Conservation (phyloP, 352 stramenopile genomes). For the Globisporangium camurandrum region DNA sequence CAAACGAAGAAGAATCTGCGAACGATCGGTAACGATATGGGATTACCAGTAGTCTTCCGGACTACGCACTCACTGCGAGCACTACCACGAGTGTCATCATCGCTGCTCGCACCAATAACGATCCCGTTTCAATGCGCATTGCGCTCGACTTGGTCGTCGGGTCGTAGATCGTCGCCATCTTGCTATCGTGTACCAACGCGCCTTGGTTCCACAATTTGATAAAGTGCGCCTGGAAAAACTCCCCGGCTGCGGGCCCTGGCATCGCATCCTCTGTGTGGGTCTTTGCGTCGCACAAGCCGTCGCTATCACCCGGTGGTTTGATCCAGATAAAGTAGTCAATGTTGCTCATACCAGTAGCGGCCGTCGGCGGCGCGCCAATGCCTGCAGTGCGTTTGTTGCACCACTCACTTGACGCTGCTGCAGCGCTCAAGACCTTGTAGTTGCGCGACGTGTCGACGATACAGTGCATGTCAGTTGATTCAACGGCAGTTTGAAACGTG, state of each 20-base stretch:
- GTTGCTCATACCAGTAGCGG: constrained; percentile 31
- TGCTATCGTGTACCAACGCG: constrained; percentile 23
- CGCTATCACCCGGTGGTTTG: constrained; percentile 58
- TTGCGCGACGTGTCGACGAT: constrained; percentile 63
- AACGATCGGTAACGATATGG: no score
- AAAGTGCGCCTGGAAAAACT: constrained; percentile 53
- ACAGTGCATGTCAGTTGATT: constrained; percentile 31
- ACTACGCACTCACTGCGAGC: no score
- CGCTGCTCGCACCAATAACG: background rate
- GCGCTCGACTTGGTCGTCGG: background rate
- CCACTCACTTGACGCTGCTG: constrained; percentile 27
- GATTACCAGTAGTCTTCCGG: no score
- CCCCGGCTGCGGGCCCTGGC: constrained; percentile 36
- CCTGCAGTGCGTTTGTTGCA: constrained; percentile 40
- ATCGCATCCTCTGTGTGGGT: constrained; percentile 33
- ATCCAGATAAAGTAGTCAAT: constrained; percentile 74
- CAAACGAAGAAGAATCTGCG: no score
- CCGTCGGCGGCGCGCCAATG: constrained; percentile 43
- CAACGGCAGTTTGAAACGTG: constrained; percentile 45
- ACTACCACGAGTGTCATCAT: no score
- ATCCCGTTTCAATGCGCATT: background rate
- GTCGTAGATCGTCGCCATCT: background rate
- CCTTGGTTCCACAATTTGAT: constrained; percentile 57
- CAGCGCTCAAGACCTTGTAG: constrained; percentile 10
- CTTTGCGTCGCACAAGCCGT: constrained; percentile 32